Percentiles rank a stretch among this genome's conserved stretches.
These are phyloP conservation scores for Collybia sp. DNA, from an alignment of 768 basidiomycete genomes.

Conservation along the genomic window DNA sequence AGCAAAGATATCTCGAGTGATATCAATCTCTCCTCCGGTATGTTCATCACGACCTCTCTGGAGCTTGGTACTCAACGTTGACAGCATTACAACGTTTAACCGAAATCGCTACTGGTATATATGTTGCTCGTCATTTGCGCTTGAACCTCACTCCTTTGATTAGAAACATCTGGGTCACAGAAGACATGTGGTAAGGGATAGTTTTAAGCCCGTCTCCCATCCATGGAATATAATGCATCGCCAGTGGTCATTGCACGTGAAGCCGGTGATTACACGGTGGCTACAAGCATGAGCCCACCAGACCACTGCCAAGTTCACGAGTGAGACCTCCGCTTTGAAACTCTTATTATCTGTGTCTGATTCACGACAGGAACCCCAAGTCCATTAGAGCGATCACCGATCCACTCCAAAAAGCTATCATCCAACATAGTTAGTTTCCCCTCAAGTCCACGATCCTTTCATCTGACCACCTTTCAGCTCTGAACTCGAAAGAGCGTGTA, in stretches of 20 bases:
- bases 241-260: slow-evolving; percentile 66
- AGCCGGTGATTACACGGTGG: slow-evolving; percentile 66
- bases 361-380: slow-evolving; percentile 45
- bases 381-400: slow-evolving; percentile 55
- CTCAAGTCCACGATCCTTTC: not conserved
- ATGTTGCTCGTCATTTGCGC: not conserved
- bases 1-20: slow-evolving; percentile 73
- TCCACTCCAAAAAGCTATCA: slow-evolving; percentile 62
- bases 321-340: slow-evolving; percentile 30
- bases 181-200: slow-evolving; percentile 46
- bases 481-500: slow-evolving; percentile 61
- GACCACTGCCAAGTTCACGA: slow-evolving; percentile 64
- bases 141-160: not conserved
- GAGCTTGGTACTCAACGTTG: not conserved
- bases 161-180: slow-evolving; percentile 64
- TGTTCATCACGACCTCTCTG: slow-evolving; percentile 1
- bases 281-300: slow-evolving; percentile 59
- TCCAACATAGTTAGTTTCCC: slow-evolving; percentile 51
- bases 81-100: slow-evolving; percentile 63
- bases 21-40: slow-evolving; percentile 63
- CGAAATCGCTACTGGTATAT: slow-evolving; percentile 62
- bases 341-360: not conserved
- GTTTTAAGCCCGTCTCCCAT: not conserved
- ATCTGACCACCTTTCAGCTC: slow-evolving; percentile 30
- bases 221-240: not conserved